A percentile compares a stretch with the other conserved stretches of the same genome.
These are phyloP conservation scores for Calvatia gigantea DNA, from an alignment of 768 basidiomycete genomes.

Conservation along the genomic window DNA sequence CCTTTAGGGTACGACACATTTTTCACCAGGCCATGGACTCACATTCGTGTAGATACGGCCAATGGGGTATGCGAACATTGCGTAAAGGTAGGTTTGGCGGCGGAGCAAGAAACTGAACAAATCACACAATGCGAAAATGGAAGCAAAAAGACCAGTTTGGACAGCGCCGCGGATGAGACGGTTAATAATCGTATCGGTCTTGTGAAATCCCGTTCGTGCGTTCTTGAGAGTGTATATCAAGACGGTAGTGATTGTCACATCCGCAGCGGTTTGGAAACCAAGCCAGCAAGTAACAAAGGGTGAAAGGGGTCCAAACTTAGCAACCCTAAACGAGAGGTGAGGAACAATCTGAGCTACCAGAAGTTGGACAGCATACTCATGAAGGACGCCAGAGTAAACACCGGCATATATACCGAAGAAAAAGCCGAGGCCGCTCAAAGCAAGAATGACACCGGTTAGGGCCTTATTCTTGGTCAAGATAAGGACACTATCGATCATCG, in stretches of 20 bases:
- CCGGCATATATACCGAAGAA: slow-evolving; percentile 41
- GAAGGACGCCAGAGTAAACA: slow-evolving; percentile 38
- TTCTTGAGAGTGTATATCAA: slow-evolving; percentile 28
- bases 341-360: not conserved
- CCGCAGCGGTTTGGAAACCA: slow-evolving; percentile 37
- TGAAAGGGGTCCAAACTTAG: slow-evolving; percentile 34
- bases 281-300: slow-evolving; percentile 28
- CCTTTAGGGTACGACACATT: not conserved
- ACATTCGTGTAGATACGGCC: slow-evolving; percentile 48
- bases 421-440: slow-evolving; percentile 35
- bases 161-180: slow-evolving; percentile 52
- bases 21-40: slow-evolving; percentile 17
- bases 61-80: slow-evolving; percentile 32
- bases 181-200: slow-evolving; percentile 50
- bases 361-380: slow-evolving; percentile 28
- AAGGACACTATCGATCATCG: slow-evolving; percentile 24
- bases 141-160: slow-evolving; percentile 51
- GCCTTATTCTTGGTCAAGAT: slow-evolving; percentile 32
- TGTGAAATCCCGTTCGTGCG: slow-evolving; percentile 46
- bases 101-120: slow-evolving; percentile 38
- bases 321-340: slow-evolving; percentile 30
- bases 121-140: slow-evolving; percentile 48
- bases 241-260: slow-evolving; percentile 33
- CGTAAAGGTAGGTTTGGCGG: slow-evolving; percentile 31
- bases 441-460: slow-evolving; percentile 32